Evolutionary conservation across 2,329 filamentous ascomycete genomes (phyloP), one percentile per base, ranked within the genome.

Genomic region (Xylariomycetidae sp.): DNA sequence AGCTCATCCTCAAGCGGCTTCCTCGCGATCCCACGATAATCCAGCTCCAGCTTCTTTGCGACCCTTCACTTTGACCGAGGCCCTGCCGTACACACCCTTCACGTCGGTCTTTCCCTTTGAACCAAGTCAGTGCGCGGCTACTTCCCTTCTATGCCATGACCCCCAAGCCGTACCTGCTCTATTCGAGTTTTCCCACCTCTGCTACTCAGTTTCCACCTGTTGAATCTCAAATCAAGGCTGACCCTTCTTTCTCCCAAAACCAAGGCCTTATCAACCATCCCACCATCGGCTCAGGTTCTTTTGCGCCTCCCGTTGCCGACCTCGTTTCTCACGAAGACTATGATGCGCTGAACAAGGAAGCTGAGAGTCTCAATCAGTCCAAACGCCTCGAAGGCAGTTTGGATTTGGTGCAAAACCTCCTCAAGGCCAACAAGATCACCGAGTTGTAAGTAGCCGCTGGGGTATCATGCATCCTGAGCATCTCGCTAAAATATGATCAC

Each of bases 81-180:
- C 85, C 18, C 68, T 92, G 28, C 83, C 85, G n/a, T 89, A 81
- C 61, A 86, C 85, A 32, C 86, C 87, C 16, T 82, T 90, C 55
- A 85, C 82, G 30, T 88, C 85, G 4, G 82, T 89, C 30, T 72
- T 86, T 33, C 85, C 86, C 3, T 87, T 90, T 58, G 77, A 84
- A 57, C 75, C 84, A 46, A 80, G 86, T 88, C 61, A 44, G 68
- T 52, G 36, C 40, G 33, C 13, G 16, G 38, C 36, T 41, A 34
- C 40, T 17, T 19, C 26, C 34, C 31, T 45, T 27, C 16, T 27
- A 12, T 30, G 8, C 17, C 26, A 23, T 23, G 8, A 23, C 20
- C 31, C 25, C 27, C 20, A 20, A 16, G 31, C 11, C 34, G n/a
- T 30, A 34, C 17, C 30, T 15, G 42, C 53, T 39, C 49, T 33